A percentile compares a stretch with the other conserved stretches of the same genome.
Conservation (phyloP, 768 basidiomycete species). For the Crepidotus variabilis region DNA sequence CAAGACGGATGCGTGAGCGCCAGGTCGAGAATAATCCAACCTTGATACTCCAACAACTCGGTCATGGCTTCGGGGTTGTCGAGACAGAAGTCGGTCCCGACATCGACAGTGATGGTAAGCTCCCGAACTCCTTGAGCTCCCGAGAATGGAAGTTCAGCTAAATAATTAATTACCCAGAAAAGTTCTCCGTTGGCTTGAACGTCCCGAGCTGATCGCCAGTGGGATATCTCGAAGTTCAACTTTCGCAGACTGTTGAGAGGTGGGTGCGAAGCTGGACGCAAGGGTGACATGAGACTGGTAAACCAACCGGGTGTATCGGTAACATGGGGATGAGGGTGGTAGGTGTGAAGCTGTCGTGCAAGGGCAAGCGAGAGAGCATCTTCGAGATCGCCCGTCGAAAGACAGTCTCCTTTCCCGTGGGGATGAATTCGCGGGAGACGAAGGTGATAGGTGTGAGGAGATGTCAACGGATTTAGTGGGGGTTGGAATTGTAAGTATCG, state of each 20-base stretch:
- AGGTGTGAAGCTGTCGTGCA: neutral
- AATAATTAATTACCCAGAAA: constrained; percentile 2
- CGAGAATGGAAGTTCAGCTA: constrained; percentile 1
- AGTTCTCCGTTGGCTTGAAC: constrained; percentile 2
- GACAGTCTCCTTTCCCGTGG: constrained; percentile 1
- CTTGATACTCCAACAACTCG: neutral
- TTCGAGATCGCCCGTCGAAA: neutral
- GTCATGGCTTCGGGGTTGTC: neutral
- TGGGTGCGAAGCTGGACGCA: constrained; percentile 1
- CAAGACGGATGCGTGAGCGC: neutral
- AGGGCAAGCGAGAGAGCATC: neutral
- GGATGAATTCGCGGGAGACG: constrained; percentile 1
- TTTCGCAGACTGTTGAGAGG: neutral
- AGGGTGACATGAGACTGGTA: neutral
- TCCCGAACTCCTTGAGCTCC: neutral
- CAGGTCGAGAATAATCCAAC: neutral
- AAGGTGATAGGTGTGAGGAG: neutral
- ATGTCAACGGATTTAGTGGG: neutral
- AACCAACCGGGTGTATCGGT: constrained; percentile 1
- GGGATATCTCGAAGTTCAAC: constrained; percentile 2
- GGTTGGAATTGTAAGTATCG: neutral
- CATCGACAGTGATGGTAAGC: neutral
- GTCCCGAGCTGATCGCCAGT: constrained; percentile 1
- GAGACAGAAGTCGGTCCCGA: constrained; percentile 4
- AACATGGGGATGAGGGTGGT: no score